Evolutionary conservation across 2,329 filamentous ascomycete species (phyloP).

Genomic region (Dactylellina leptospora): DNA sequence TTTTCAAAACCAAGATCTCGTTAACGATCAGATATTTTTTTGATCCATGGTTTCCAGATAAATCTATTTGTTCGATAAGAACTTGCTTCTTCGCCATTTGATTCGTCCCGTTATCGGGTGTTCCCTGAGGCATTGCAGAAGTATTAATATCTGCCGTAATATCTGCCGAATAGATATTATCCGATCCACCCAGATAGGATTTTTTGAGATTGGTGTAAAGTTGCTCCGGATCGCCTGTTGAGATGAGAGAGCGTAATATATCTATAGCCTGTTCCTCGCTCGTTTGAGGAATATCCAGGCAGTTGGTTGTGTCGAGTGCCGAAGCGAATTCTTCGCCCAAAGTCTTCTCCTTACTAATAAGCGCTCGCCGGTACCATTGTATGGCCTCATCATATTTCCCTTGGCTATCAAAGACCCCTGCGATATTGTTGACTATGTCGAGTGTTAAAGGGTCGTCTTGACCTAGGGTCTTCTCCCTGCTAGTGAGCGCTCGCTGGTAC

Average conservation of each 20-base stretch:
- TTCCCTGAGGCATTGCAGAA: constrained; percentile 79
- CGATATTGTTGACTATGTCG: too few relatives aligned
- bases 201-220: constrained; percentile 99
- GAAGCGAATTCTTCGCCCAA: too few relatives aligned
- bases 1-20: constrained; percentile 99
- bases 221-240: constrained; percentile 90
- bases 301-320: too few relatives aligned
- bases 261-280: constrained; percentile 97
- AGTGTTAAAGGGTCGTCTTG: too few relatives aligned
- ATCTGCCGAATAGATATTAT: constrained; percentile 97
- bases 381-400: too few relatives aligned
- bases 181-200: constrained; percentile 97
- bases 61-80: constrained; percentile 99
- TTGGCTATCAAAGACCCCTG: too few relatives aligned
- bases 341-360: too few relatives aligned
- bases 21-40: constrained; percentile 98
- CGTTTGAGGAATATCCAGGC: constrained; percentile 99
- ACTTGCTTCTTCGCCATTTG: constrained; percentile 80
- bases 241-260: constrained; percentile 91
- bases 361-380: too few relatives aligned
- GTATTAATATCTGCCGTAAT: constrained; percentile 96
- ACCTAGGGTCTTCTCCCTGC: too few relatives aligned
- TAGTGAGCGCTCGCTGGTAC: too few relatives aligned
- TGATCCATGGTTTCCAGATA: constrained; percentile 94
- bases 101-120: constrained; percentile 72